Evolutionary conservation across 805 yeast genomes (phyloP), one percentile per base, ranked within the genome.

Genomic region (Nakazawaea ambrosiae): DNA sequence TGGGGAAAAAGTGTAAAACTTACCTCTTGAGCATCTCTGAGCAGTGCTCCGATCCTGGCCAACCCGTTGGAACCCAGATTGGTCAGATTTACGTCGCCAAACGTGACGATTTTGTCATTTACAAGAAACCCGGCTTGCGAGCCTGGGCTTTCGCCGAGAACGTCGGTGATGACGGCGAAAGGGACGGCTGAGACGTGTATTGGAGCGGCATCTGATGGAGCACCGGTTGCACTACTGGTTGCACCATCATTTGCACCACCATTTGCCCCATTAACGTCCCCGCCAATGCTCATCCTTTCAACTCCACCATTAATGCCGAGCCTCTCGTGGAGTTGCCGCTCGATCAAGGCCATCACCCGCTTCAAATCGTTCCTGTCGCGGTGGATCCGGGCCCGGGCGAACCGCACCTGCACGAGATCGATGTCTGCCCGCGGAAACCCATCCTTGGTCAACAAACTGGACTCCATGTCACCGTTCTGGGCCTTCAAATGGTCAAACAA

Each of bases 401-500:
- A 54, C 37, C 95, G 62, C 10, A 87, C 65, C 36, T 70, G 71
- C 2, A 87, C 75, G 4, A 90, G 82, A 49, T 90, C 95, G 20
- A 90, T 68, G 51, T 90, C 97, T 14, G 65, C 56, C 30, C 97
- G 62, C 1, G 98, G 98, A 49, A 74, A 90, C 16, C 97, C 96
- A 50, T 90, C 95, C 0, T 49, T 41, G 0, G 81, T 74, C 2
- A 84, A 58, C 41, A 90, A 57, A 0, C 77, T 65, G 1, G 89
- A 78, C 18, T 68, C 55, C 85, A 86, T 78, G 45, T 73, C 78
- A 3, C 66, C 76, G 10, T 65, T 58, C 45, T 75, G 74, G 40
- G 59, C 44, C 5, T 49, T 44, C 19, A 84, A 61, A 11, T 64
- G 49, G 22, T 62, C 70, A 43, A 69, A 65, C 31, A 77, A 51